Conservation (phyloP, 768 basidiomycete species). For the Psilocybe sp. region DNA sequence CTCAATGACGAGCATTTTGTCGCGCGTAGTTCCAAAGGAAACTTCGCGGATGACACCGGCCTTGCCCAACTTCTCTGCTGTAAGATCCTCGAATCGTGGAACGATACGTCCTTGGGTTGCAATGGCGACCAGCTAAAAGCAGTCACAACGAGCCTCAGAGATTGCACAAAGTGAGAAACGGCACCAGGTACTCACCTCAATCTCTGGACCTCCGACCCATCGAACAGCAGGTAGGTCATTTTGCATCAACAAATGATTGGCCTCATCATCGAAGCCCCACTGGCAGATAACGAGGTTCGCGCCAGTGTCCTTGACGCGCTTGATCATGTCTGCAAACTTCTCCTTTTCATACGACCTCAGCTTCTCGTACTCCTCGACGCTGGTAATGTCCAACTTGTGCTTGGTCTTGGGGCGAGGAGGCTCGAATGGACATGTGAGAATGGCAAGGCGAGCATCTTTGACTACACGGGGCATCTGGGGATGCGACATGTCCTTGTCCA, state of each 20-base stretch:
- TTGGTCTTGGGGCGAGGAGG: constrained; percentile 99
- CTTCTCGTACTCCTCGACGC: constrained; percentile 95
- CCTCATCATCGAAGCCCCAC: constrained; percentile 99
- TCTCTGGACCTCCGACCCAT: constrained; percentile 99
- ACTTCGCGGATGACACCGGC: constrained; percentile 94
- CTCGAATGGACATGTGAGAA: constrained; percentile 98
- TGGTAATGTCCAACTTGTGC: constrained; percentile 96
- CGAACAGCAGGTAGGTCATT: constrained; percentile 95
- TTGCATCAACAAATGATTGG: constrained; percentile 97
- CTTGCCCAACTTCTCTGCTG: constrained; percentile 84
- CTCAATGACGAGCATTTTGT: constrained; percentile 99
- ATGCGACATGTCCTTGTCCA: constrained; percentile 99
- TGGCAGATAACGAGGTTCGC: constrained; percentile 99
- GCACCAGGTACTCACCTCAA: constrained; percentile 63
- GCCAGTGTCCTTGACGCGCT: constrained; percentile 91
- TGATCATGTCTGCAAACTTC: constrained; percentile 97
- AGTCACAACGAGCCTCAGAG: neutral
- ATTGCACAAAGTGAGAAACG: neutral
- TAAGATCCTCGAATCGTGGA: constrained; percentile 95
- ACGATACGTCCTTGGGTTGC: constrained; percentile 98
- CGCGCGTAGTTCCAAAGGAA: constrained; percentile 94
- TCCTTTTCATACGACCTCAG: constrained; percentile 92
- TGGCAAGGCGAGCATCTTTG: constrained; percentile 88
- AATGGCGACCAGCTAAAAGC: constrained; percentile 85
- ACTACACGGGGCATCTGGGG: constrained; percentile 94